These are phyloP conservation scores for Curvularia spicifera DNA, from an alignment of 2,329 filamentous ascomycete genomes.

Conservation along the genomic window DNA sequence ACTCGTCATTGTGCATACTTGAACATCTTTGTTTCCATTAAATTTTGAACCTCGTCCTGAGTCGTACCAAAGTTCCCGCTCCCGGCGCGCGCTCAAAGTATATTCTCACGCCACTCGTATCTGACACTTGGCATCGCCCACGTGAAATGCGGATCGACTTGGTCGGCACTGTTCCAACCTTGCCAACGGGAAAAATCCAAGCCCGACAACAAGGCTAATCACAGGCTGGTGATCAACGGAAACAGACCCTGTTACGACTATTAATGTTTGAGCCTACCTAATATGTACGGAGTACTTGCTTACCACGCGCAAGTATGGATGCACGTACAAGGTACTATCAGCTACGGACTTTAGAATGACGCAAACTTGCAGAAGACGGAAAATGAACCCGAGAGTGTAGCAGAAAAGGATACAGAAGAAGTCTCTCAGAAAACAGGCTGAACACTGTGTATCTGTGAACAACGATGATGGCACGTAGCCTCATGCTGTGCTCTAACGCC, in stretches of 20 bases:
- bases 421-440: not conserved
- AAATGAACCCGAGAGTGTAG: not conserved
- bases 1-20: not conserved
- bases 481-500: not conserved
- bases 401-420: not conserved
- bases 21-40: not conserved
- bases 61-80: not conserved
- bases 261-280: not conserved
- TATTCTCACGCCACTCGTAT: slow-evolving; percentile 2
- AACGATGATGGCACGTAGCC: not conserved
- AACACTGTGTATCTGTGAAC: not conserved
- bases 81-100: not conserved
- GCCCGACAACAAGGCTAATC: not conserved
- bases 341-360: not conserved
- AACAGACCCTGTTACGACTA: not conserved
- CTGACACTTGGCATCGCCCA: not conserved
- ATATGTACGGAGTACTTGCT: no score
- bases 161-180: not conserved
- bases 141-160: slow-evolving; percentile 1
- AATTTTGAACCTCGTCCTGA: not conserved
- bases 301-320: not conserved
- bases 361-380: not conserved
- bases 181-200: not conserved
- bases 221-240: not conserved
- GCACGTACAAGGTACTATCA: not conserved